Evolutionary conservation across 805 yeast genomes (phyloP), one percentile per base, ranked within the genome.

Genomic region (Ogataea glucozyma): DNA sequence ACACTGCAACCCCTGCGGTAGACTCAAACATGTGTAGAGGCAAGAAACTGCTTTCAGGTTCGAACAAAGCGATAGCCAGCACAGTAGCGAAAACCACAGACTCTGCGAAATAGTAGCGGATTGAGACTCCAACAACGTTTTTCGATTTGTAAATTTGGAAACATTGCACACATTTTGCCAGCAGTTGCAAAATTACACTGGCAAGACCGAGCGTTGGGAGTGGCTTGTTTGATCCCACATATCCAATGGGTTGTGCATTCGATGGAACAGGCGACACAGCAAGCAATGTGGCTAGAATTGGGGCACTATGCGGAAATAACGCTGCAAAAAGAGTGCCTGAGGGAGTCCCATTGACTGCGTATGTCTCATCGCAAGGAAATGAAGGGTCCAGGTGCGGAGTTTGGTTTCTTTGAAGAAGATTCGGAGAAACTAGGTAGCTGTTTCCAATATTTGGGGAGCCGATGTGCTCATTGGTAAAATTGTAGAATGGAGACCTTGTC

Each of bases 241-340:
- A n/a, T n/a, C n/a, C n/a, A 17, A 17, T 27, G 5, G 57, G 45
- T n/a, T 45, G 17, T 6, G 59, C 62, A 30, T 49, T 48, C 17
- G 61, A 46, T 0, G 53, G 58, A 1, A 59, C 57, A 3, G 66
- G 64, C 11, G 65, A 48, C 7, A 62, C 26, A 8, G 65, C 64
- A 14, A 63, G 39, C 21, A 63, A 43, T 3, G 67, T 58, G 2
- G 67, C 60, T 19, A 63, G 38, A 6, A 63, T 56, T 1, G 67
- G 67, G 2, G 60, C 61, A 27, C 46, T 47, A 13, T 48, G 50
- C 1, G 51, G 46, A 5, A 42, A 16, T 26, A 32, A 31, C 16
- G 38, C 30, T 7, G 21, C 22, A 13, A 29, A 18, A 19, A 24
- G 14, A 3, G 41, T 14, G 2, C 30, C 16, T 1, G 43, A 26